Evolutionary conservation across 148 eudicot genomes (phyloP).

Genomic region (Amaranthus cruentus): DNA sequence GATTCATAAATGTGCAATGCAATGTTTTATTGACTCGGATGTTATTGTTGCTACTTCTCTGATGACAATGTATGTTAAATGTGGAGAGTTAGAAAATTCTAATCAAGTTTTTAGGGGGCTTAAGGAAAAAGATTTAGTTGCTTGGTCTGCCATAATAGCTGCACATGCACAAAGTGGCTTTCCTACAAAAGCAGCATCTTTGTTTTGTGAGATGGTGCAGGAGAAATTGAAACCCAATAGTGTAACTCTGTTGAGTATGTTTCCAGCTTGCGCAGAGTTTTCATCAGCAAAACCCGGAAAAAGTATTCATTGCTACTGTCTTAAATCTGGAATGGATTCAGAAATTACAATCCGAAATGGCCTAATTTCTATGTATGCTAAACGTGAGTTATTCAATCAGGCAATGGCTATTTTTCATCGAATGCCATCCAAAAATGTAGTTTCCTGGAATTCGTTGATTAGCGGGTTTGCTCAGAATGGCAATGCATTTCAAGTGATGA

Average conservation of each 20-base stretch:
- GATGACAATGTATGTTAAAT: constrained; percentile 69
- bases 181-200: constrained; percentile 39
- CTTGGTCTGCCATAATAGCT: constrained; percentile 71
- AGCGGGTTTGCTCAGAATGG: constrained; percentile 61
- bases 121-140: constrained; percentile 52
- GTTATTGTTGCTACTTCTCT: constrained; percentile 53
- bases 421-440: constrained; percentile 43
- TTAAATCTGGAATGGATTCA: constrained; percentile 38
- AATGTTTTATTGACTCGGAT: constrained; percentile 43
- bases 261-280: constrained; percentile 62
- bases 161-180: constrained; percentile 55
- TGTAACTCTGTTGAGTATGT: constrained; percentile 53
- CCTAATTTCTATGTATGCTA: constrained; percentile 62
- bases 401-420: constrained; percentile 42
- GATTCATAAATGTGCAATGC: constrained; percentile 44
- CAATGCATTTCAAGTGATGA: constrained; percentile 32
- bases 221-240: constrained; percentile 44
- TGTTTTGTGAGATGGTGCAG: constrained; percentile 55
- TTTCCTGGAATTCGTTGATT: constrained; percentile 65
- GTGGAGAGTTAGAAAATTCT: constrained; percentile 50
- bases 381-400: constrained; percentile 40
- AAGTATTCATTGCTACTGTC: constrained; percentile 61
- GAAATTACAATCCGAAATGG: constrained; percentile 44
- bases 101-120: constrained; percentile 43
- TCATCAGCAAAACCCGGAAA: constrained; percentile 43